These are phyloP conservation scores for Alternaria sp. DNA, from an alignment of 2,329 filamentous ascomycete genomes.

Conservation along the genomic window DNA sequence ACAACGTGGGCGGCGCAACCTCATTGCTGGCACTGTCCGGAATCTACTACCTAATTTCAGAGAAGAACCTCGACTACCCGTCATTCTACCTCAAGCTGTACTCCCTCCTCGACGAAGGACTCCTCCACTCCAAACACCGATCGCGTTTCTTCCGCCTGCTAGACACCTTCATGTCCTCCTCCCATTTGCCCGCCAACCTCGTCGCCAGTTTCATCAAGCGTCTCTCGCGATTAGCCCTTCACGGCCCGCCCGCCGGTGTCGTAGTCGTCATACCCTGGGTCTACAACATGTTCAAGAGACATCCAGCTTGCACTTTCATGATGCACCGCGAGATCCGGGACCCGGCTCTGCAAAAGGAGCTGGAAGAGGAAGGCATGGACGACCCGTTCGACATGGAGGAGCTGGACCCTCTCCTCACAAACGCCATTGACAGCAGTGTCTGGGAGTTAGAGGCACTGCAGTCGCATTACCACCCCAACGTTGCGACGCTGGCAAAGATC, in stretches of 20 bases:
- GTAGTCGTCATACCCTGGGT: conserved; percentile 90
- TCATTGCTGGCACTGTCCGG: conserved; percentile 89
- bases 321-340: conserved; percentile 77
- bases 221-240: conserved; percentile 82
- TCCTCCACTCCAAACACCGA: conserved; percentile 92
- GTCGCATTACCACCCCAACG: conserved; percentile 94
- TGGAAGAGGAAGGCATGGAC: conserved; percentile 67
- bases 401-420: conserved; percentile 80
- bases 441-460: conserved; percentile 95
- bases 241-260: conserved; percentile 86
- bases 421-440: conserved; percentile 87
- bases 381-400: conserved; percentile 83
- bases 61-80: conserved; percentile 94
- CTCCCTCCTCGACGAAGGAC: conserved; percentile 81
- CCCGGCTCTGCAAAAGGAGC: conserved; percentile 61
- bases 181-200: conserved; percentile 87
- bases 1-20: conserved; percentile 82
- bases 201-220: conserved; percentile 97
- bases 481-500: conserved; percentile 91
- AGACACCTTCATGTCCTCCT: conserved; percentile 87
- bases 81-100: conserved; percentile 94
- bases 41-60: conserved; percentile 91
- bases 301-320: conserved; percentile 95
- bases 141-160: conserved; percentile 92
- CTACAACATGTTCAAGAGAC: conserved; percentile 90